Percentiles rank a stretch among this genome's conserved stretches.
Evolutionary conservation across 176 grass and related monocot species (phyloP).

Genomic region (Sorghum bicolor): Sorghum_bicolor_NCBIv3 NC_012870.2:72882001-72882500

Average conservation of each 20-base stretch:
- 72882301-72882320: conserved; percentile 60
- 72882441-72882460: neutral
- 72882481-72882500: neutral
- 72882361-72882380: too few species aligned
- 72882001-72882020: conserved; percentile 56
- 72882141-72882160: neutral
- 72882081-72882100: conserved; percentile 67
- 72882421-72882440: too few species aligned
- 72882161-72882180: neutral
- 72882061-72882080: conserved; percentile 69
- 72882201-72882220: neutral
- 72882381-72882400: too few species aligned
- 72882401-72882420: too few species aligned
- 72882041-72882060: conserved; percentile 46
- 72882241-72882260: conserved; percentile 64
- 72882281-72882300: conserved; percentile 52
- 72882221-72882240: conserved; percentile 77
- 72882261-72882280: conserved; percentile 67
- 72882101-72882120: conserved; percentile 34
- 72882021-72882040: conserved; percentile 32
- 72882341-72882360: neutral
- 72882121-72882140: neutral
- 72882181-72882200: neutral
- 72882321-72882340: neutral
- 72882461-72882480: neutral